A percentile compares a stretch with the other conserved stretches of the same genome.
Conservation (phyloP, 345 rosid species). For the Citrus inodora region DNA sequence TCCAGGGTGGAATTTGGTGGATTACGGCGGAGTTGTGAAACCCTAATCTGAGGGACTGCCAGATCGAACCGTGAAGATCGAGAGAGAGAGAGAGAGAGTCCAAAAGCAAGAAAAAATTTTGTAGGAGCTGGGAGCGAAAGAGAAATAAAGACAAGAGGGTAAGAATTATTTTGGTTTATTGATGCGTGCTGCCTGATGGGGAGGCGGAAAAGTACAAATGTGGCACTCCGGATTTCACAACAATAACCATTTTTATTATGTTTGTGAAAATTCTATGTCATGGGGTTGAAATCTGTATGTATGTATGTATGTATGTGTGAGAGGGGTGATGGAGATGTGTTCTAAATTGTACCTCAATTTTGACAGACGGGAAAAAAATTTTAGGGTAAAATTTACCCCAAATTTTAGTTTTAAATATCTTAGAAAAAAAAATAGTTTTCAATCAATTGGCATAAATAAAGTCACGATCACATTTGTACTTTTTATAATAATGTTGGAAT, state of each 20-base stretch:
- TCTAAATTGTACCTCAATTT: background rate
- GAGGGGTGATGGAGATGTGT: background rate
- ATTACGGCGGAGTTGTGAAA: constrained; percentile 12
- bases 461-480: no score
- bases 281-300: no score
- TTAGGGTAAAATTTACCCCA: background rate
- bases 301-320: no score
- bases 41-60: constrained; percentile 28
- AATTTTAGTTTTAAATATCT: background rate
- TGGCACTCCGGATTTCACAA: constrained; percentile 25
- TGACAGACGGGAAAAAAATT: background rate
- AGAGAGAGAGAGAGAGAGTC: constrained; percentile 10
- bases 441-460: no score
- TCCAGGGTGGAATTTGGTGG: constrained; percentile 2
- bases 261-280: background rate
- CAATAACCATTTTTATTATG: background rate
- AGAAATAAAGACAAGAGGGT: background rate
- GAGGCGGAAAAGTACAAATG: constrained; percentile 34
- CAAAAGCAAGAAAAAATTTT: background rate
- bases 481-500: no score
- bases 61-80: constrained; percentile 45
- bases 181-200: background rate
- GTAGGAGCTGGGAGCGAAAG: constrained; percentile 9
- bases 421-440: no score
- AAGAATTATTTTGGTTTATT: no score